Conservation (phyloP, 192 early-diverging fungal species). For the Coemansia sp. region DNA sequence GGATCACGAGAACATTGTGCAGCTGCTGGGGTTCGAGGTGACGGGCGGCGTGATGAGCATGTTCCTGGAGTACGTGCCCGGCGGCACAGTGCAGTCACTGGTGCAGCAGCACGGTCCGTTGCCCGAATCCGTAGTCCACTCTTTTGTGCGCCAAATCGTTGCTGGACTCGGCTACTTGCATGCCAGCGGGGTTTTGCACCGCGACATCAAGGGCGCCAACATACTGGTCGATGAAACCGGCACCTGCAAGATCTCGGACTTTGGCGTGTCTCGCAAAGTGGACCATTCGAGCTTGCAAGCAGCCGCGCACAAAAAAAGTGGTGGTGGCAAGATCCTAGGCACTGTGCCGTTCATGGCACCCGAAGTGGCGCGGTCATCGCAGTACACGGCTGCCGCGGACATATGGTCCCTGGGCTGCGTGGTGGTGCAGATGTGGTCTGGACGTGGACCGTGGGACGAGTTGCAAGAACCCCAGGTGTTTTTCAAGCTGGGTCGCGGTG, state of each 20-base stretch:
- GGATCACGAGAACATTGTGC: conserved; percentile 90
- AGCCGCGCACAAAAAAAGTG: conserved; percentile 31
- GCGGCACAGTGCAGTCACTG: conserved; percentile 79
- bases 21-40: conserved; percentile 80
- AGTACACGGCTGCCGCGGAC: conserved; percentile 88
- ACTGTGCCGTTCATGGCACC: conserved; percentile 96
- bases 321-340: conserved; percentile 56
- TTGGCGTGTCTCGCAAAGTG: conserved; percentile 87
- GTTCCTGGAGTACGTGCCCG: conserved; percentile 95
- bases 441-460: conserved; percentile 67
- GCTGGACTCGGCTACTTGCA: conserved; percentile 85
- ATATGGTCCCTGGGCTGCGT: conserved; percentile 88
- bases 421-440: conserved; percentile 94
- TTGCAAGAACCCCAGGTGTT: conserved; percentile 56
- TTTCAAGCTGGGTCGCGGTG: conserved; percentile 73
- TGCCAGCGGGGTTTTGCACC: conserved; percentile 64
- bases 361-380: conserved; percentile 75
- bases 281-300: conserved; percentile 11
- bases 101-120: conserved; percentile 70
- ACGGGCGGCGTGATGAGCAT: conserved; percentile 75
- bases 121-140: conserved; percentile 66
- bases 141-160: conserved; percentile 77
- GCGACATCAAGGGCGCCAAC: conserved; percentile 82
- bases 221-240: conserved; percentile 75
- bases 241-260: conserved; percentile 93